phyloP scores from a whole-genome alignment of 805 yeast species.

The Limtongia smithiae region DNA sequence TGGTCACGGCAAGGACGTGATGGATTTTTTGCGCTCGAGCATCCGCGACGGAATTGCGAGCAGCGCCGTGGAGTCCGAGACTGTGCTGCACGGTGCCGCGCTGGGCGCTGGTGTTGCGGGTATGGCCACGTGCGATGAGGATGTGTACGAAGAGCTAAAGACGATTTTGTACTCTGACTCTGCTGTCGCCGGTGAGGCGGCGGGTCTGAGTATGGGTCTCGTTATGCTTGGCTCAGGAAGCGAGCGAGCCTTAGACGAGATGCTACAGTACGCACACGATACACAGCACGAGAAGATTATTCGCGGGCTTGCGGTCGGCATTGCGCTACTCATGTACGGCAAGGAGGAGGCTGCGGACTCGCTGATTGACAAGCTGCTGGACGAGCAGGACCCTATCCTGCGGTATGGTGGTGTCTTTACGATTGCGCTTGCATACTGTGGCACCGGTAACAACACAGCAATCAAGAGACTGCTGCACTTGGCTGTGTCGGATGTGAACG shows the following conservation, averaged over 20 bases:
- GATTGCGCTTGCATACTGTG: slow-evolving; percentile 92
- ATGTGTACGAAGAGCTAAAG: slow-evolving; percentile 75
- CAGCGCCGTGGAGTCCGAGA: slow-evolving; percentile 62
- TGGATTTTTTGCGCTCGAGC: slow-evolving; percentile 67
- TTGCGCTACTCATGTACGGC: slow-evolving; percentile 82
- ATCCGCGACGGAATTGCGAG: slow-evolving; percentile 46
- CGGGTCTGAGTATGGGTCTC: slow-evolving; percentile 93
- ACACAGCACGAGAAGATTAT: slow-evolving; percentile 94
- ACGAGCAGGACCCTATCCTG: slow-evolving; percentile 73
- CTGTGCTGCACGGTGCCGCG: slow-evolving; percentile 90
- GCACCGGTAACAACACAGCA: slow-evolving; percentile 88
- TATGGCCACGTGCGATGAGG: slow-evolving; percentile 78
- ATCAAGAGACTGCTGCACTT: slow-evolving; percentile 80
- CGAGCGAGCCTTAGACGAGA: slow-evolving; percentile 63
- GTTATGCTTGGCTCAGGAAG: slow-evolving; percentile 90
- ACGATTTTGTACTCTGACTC: slow-evolving; percentile 84
- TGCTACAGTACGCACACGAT: slow-evolving; percentile 88
- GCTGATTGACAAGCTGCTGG: slow-evolving; percentile 60
- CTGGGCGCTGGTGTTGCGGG: slow-evolving; percentile 95
- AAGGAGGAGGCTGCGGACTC: slow-evolving; percentile 76
- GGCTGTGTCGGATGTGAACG: slow-evolving; percentile 95
- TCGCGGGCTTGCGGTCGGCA: slow-evolving; percentile 86
- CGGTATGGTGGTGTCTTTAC: slow-evolving; percentile 97
- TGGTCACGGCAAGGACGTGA: slow-evolving; percentile 86
- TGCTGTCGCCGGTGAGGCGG: slow-evolving; percentile 93